These are phyloP conservation scores for Lophium mytilinum DNA, from an alignment of 495 filamentous ascomycete species.

Conservation along the genomic window DNA sequence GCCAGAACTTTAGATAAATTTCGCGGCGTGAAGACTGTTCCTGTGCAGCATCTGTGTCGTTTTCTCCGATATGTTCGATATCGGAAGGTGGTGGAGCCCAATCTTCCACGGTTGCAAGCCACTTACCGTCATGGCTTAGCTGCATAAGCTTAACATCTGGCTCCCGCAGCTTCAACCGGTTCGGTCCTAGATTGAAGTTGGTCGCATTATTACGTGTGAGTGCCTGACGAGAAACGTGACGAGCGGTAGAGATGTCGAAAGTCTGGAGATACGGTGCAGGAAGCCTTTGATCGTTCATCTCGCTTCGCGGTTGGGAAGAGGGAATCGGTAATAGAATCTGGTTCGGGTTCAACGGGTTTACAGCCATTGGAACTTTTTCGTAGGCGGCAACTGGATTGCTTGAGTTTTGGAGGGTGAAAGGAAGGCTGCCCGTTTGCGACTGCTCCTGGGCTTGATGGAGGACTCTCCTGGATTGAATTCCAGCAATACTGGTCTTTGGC, in stretches of 20 bases:
- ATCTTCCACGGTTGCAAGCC: slow-evolving; percentile 86
- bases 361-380: slow-evolving; percentile 35
- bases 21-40: slow-evolving; percentile 50
- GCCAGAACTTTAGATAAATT: slow-evolving; percentile 85
- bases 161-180: slow-evolving; percentile 57
- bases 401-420: neutral
- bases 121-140: slow-evolving; percentile 70
- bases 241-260: slow-evolving; percentile 65
- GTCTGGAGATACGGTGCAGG: slow-evolving; percentile 63
- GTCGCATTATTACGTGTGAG: slow-evolving; percentile 82
- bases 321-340: slow-evolving; percentile 56
- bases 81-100: slow-evolving; percentile 71
- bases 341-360: slow-evolving; percentile 50
- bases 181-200: slow-evolving; percentile 62
- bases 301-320: slow-evolving; percentile 37
- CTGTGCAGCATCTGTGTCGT: slow-evolving; percentile 35
- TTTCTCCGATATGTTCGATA: slow-evolving; percentile 43
- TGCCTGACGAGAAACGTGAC: slow-evolving; percentile 73
- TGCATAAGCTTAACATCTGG: slow-evolving; percentile 66
- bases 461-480: slow-evolving; percentile 55
- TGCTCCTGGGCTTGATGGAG: neutral
- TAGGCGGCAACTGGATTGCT: slow-evolving; percentile 1
- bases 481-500: slow-evolving; percentile 71
- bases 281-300: slow-evolving; percentile 26
- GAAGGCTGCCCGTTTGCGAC: neutral